phyloP scores from a whole-genome alignment of 805 yeast genomes.

The Saccharomycopsis microspora region DNA sequence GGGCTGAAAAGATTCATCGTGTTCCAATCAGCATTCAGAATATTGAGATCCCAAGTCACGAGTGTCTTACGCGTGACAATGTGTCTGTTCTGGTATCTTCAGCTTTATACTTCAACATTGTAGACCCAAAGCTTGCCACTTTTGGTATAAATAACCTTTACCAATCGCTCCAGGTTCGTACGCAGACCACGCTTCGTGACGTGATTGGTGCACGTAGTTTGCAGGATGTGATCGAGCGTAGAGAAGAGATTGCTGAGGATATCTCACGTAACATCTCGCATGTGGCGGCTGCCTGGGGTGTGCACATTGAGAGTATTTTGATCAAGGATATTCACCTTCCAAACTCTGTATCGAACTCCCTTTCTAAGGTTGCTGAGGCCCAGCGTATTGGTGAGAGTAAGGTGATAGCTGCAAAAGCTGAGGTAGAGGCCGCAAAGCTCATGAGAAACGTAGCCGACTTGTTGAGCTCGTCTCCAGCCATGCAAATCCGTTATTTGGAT shows the following conservation, averaged over 20 bases:
- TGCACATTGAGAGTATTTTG: conserved; percentile 51
- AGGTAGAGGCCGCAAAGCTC: conserved; percentile 62
- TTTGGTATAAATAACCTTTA: conserved; percentile 45
- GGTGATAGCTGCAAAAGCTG: conserved; percentile 65
- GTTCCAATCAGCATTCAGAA: conserved; percentile 49
- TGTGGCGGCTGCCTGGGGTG: conserved; percentile 64
- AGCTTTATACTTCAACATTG: conserved; percentile 54
- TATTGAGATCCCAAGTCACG: conserved; percentile 54
- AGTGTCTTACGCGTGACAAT: conserved; percentile 62
- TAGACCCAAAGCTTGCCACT: conserved; percentile 56
- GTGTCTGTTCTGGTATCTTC: conserved; percentile 52
- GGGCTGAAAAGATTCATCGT: conserved; percentile 41
- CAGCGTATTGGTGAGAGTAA: conserved; percentile 67
- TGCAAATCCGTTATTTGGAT: conserved; percentile 69
- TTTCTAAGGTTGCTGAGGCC: conserved; percentile 68
- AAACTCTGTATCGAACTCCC: conserved; percentile 41
- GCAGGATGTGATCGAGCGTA: conserved; percentile 63
- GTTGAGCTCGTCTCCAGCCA: conserved; percentile 61
- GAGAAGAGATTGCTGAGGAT: conserved; percentile 59
- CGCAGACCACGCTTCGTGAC: conserved; percentile 64
- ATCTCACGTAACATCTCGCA: conserved; percentile 49
- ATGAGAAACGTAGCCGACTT: conserved; percentile 75
- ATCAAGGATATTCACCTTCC: conserved; percentile 56
- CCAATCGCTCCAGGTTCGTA: conserved; percentile 49
- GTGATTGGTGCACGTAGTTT: conserved; percentile 55